These are phyloP conservation scores for Penicillium crystallinum DNA, from an alignment of 495 filamentous ascomycete genomes.

Conservation along the genomic window DNA sequence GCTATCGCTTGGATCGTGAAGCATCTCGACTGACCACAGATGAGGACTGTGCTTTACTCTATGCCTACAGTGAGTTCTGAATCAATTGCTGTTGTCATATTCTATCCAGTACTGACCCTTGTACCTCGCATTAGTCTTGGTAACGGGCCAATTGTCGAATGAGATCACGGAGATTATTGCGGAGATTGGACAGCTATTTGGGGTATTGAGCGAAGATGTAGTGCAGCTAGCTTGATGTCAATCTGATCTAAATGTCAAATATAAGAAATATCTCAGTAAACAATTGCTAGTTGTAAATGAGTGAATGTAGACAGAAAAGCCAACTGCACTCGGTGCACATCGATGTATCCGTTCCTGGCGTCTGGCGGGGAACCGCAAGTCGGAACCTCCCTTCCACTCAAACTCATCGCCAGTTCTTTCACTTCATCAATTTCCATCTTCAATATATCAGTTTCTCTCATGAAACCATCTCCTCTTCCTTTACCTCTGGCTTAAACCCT, in stretches of 20 bases:
- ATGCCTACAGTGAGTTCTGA: conserved; percentile 60
- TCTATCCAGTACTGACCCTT: neutral
- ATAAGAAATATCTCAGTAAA: neutral
- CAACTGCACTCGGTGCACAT: conserved; percentile 8
- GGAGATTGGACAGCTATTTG: conserved; percentile 58
- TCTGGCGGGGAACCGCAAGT: conserved; percentile 21
- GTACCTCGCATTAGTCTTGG: conserved; percentile 34
- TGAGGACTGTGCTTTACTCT: conserved; percentile 65
- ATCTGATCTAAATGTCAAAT: neutral
- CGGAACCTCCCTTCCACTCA: conserved; percentile 24
- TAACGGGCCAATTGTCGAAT: conserved; percentile 48
- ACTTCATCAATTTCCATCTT: conserved; percentile 24
- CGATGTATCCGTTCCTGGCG: conserved; percentile 28
- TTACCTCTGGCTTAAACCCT: neutral
- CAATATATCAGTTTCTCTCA: conserved; percentile 18
- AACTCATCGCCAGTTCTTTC: conserved; percentile 17
- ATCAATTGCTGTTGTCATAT: neutral
- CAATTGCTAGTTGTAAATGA: neutral
- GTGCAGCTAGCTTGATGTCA: conserved; percentile 48
- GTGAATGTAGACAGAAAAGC: neutral
- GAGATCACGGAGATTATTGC: conserved; percentile 47
- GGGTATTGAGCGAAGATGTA: conserved; percentile 67
- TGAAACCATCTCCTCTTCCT: conserved; percentile 9
- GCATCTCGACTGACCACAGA: conserved; percentile 49
- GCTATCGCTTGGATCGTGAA: conserved; percentile 69